Conservation (phyloP, 768 basidiomycete species). For the Lepiota venenata region DNA sequence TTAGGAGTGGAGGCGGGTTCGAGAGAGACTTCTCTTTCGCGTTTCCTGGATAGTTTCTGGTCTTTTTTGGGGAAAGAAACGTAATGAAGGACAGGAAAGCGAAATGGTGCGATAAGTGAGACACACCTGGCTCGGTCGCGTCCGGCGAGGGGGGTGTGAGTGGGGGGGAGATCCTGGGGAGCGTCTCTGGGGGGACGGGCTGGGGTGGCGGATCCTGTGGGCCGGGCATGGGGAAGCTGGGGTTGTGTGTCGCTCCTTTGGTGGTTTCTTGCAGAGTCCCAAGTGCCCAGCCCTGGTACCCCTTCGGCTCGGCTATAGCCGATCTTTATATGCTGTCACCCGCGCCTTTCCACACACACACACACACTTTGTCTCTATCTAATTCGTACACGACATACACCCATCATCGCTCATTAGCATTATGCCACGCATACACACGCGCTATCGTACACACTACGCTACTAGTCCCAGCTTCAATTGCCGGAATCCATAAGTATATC, state of each 20-base stretch:
- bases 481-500: background rate
- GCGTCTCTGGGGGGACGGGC: background rate
- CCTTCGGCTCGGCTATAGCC: slow-evolving; percentile 33
- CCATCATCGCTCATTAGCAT: background rate
- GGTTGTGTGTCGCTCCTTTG: background rate
- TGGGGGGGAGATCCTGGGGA: slow-evolving; percentile 11
- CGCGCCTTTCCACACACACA: slow-evolving; percentile 1
- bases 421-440: background rate
- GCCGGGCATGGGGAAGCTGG: background rate
- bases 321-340: slow-evolving; percentile 16
- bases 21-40: slow-evolving; percentile 74
- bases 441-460: slow-evolving; percentile 8
- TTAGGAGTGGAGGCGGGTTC: slow-evolving; percentile 59
- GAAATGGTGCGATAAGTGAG: slow-evolving; percentile 8
- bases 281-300: background rate
- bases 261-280: slow-evolving; percentile 8
- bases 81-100: slow-evolving; percentile 12
- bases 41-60: slow-evolving; percentile 57
- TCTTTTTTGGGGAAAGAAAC: slow-evolving; percentile 35
- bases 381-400: background rate
- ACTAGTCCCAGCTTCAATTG: slow-evolving; percentile 2
- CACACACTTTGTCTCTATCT: background rate
- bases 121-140: slow-evolving; percentile 10
- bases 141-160: slow-evolving; percentile 13
- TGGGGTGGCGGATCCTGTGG: background rate